These are phyloP conservation scores for Xylaria grammica DNA, from an alignment of 495 filamentous ascomycete species.

Conservation along the genomic window DNA sequence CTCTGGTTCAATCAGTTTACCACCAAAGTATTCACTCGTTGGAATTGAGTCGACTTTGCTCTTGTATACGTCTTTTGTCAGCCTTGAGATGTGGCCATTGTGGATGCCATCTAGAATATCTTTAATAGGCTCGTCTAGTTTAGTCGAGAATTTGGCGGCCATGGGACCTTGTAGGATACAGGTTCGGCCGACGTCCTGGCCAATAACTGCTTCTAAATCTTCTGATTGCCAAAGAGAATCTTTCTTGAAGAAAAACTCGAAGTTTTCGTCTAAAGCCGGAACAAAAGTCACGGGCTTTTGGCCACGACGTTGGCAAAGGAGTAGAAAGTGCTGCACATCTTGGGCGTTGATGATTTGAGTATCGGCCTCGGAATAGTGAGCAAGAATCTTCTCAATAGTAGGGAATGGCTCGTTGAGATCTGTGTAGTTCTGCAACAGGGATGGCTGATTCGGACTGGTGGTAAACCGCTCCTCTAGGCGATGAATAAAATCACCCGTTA, in stretches of 20 bases:
- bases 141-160: slow-evolving; percentile 86
- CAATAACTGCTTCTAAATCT: slow-evolving; percentile 93
- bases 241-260: slow-evolving; percentile 99
- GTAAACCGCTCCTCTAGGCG: slow-evolving; percentile 95
- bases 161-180: slow-evolving; percentile 97
- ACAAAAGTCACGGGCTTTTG: slow-evolving; percentile 98
- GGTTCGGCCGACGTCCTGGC: slow-evolving; percentile 90
- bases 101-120: slow-evolving; percentile 92
- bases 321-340: slow-evolving; percentile 93
- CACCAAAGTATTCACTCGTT: slow-evolving; percentile 92
- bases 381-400: slow-evolving; percentile 76
- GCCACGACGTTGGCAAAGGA: slow-evolving; percentile 88
- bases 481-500: slow-evolving; percentile 94
- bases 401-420: slow-evolving; percentile 85
- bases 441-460: slow-evolving; percentile 65
- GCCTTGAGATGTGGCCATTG: slow-evolving; percentile 76
- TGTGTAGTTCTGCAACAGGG: slow-evolving; percentile 81
- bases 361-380: slow-evolving; percentile 82
- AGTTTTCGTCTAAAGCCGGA: slow-evolving; percentile 88
- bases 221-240: slow-evolving; percentile 99
- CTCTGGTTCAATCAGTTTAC: slow-evolving; percentile 70
- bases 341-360: slow-evolving; percentile 94
- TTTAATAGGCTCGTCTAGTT: slow-evolving; percentile 89
- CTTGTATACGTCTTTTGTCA: slow-evolving; percentile 81
- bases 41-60: slow-evolving; percentile 77